Base-by-base conservation (phyloP, 768 basidiomycete species). In the Cystofilobasidium capitatum region DNA sequence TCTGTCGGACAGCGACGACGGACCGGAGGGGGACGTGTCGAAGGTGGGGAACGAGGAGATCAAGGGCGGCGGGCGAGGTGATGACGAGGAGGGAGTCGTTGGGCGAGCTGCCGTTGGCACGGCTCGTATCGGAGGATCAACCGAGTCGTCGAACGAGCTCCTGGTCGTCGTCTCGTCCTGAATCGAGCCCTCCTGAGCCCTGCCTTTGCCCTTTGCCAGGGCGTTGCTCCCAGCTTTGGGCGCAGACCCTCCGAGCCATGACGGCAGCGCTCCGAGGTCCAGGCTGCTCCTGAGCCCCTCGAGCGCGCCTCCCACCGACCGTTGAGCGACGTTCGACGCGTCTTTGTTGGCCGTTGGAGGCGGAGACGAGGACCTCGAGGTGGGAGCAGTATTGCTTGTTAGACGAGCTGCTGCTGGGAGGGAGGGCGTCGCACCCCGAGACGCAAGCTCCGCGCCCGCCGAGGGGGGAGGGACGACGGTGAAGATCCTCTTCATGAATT, bases 401-500 rank as follows among this genome's bases (percentile, higher is more conserved):
- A 42, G n/a, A 17, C 5, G n/a, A n/a, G 26, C 31, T 47, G 35
- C 29, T 1, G 64, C 39, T 13, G 24, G 24, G 14, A 31, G 26
- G 24, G 54, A 17, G 20, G 29, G 37, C n/a, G 49, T 6, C 24
- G 16, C 24, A 2, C 29, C 20, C 1, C 49, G 40, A 1, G 26
- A 13, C 31, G 55, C 36, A 14, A 42, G 33, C 14, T 31, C 12
- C 26, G 39, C 24, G 35, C 36, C 22, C 31, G 59, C 36, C 5
- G 66, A 42, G 14, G 54, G 3, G 9, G 62, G 62, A 29, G 66
- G 66, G n/a, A 68, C 66, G 33, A 68, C 61, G 9, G 66, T 61
- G 49, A 68, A 68, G 66, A 68, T 62, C 22, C 55, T 16, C 37
- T 54, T 37, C 66, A 68, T 68, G 33, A 68, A 33, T 13, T 59